Percentiles rank a stretch among this genome's conserved stretches.
Evolutionary conservation across 257 asterid genomes (phyloP).

Genomic region (Solanum pimpinellifolium): DNA sequence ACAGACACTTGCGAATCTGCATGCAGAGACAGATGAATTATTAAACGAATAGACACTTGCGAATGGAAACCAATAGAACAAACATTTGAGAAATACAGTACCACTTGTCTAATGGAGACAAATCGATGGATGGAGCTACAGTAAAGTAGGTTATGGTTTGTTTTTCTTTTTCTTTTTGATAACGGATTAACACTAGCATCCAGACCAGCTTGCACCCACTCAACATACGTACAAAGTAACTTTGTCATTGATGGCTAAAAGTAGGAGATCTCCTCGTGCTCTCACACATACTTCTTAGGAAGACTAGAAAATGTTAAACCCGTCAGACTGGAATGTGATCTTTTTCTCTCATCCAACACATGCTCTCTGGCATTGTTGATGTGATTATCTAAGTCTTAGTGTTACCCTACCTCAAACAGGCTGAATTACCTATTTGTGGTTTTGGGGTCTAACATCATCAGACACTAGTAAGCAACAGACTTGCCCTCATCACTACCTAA

Average conservation of each 20-base stretch:
- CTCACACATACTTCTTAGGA: background rate
- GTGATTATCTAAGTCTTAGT: background rate
- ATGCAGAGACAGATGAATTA: background rate
- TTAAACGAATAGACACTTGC: slow-evolving; percentile 38
- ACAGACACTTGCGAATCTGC: slow-evolving; percentile 66
- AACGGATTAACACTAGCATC: background rate
- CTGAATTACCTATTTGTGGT: background rate
- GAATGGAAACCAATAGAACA: slow-evolving; percentile 9
- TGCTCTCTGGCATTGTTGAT: background rate
- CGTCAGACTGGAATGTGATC: background rate
- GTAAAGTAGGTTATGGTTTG: background rate
- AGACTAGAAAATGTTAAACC: background rate
- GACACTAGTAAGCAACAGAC: background rate
- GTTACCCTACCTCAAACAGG: background rate
- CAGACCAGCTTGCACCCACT: background rate
- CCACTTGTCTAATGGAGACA: background rate
- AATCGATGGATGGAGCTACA: background rate
- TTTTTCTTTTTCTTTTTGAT: background rate
- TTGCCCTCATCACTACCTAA: background rate
- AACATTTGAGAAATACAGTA: background rate
- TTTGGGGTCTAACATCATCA: background rate
- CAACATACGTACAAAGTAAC: background rate
- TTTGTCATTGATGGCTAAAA: background rate
- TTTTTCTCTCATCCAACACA: background rate
- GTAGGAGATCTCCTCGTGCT: background rate